A percentile compares a stretch with the other conserved stretches of the same genome.
phyloP scores from a whole-genome alignment of 306 rosid species.

The Crataegus laevigata region DNA sequence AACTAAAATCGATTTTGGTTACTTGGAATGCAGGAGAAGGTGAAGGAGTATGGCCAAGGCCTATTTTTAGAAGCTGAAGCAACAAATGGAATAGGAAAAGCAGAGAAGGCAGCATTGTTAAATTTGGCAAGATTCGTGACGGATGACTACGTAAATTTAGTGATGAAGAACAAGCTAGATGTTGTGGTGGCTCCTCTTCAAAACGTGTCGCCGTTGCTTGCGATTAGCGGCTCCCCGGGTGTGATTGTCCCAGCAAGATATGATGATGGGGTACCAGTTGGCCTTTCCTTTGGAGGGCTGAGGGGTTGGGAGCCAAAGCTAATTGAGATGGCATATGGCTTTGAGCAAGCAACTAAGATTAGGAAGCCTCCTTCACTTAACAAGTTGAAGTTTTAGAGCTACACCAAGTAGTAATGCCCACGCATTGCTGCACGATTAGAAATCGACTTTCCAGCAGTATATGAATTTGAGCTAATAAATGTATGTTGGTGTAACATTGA shows the following conservation, averaged over 20 bases:
- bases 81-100: background rate
- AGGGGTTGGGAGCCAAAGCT: slow-evolving; percentile 26
- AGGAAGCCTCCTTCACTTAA: slow-evolving; percentile 23
- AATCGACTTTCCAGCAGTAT: too few species aligned
- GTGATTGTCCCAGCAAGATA: slow-evolving; percentile 32
- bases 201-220: background rate
- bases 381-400: background rate
- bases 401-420: too few species aligned
- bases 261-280: slow-evolving; percentile 15
- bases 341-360: slow-evolving; percentile 28
- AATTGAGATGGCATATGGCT: slow-evolving; percentile 26
- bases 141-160: slow-evolving; percentile 20
- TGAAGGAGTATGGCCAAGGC: slow-evolving; percentile 8
- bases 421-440: fast-evolving
- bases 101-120: background rate
- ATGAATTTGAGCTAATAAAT: too few species aligned
- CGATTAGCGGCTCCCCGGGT: slow-evolving; percentile 25
- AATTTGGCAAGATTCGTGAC: background rate
- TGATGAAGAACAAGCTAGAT: slow-evolving; percentile 37
- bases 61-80: background rate
- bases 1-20: background rate
- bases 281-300: slow-evolving; percentile 30
- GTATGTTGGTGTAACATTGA: too few species aligned
- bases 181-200: slow-evolving; percentile 23
- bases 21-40: slow-evolving; percentile 29